These are phyloP conservation scores for Boletus huronensis DNA, from an alignment of 768 basidiomycete genomes.

Conservation along the genomic window DNA sequence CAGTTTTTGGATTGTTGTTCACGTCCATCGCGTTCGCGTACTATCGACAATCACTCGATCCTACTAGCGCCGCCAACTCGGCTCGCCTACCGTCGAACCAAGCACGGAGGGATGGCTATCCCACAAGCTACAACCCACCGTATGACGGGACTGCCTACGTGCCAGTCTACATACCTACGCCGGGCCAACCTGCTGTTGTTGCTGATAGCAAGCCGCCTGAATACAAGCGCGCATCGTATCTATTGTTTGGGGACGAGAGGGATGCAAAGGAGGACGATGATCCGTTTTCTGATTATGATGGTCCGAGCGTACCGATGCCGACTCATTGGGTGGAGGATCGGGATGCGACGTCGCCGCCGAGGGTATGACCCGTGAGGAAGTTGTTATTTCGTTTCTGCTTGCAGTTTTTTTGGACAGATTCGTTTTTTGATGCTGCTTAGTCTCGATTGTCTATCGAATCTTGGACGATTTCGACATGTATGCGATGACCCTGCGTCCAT, in stretches of 20 bases:
- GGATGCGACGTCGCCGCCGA: conserved; percentile 33
- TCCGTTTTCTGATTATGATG: conserved; percentile 55
- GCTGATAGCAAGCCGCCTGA: conserved; percentile 47
- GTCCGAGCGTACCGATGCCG: conserved; percentile 31
- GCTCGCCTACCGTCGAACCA: conserved; percentile 41
- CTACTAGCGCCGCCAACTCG: conserved; percentile 51
- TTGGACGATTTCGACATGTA: no score
- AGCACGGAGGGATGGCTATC: conserved; percentile 37
- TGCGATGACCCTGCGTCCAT: no score
- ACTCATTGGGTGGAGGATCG: conserved; percentile 40
- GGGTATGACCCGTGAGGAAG: conserved; percentile 4
- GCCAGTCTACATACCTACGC: conserved; percentile 46
- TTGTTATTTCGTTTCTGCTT: no score
- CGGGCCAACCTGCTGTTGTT: conserved; percentile 51
- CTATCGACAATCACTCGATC: conserved; percentile 73
- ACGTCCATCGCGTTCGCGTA: conserved; percentile 64
- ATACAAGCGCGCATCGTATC: conserved; percentile 41
- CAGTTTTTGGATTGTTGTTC: conserved; percentile 61
- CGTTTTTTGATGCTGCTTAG: no score
- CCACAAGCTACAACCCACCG: conserved; percentile 57
- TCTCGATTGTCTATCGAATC: no score
- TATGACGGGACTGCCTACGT: conserved; percentile 37
- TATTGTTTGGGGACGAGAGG: conserved; percentile 24
- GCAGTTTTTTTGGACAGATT: no score
- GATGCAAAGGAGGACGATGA: conserved; percentile 45